Percentiles rank a stretch among this genome's conserved stretches.
Conservation (phyloP, 108 stramenopile genomes). For the Fragilaria radians region DNA sequence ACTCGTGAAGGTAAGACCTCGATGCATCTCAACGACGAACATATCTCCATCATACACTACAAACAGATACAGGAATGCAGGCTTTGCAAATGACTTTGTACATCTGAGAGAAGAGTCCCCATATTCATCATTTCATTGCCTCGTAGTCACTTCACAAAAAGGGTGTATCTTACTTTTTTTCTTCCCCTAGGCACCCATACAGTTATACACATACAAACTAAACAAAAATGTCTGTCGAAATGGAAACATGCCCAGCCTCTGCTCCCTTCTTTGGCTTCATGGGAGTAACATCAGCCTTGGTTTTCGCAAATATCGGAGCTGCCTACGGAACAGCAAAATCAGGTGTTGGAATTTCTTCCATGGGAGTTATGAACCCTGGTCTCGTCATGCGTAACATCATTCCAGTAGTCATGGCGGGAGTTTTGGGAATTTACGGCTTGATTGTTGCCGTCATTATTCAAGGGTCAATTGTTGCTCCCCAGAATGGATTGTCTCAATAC, state of each 20-base stretch:
- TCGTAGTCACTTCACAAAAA: too few relatives aligned
- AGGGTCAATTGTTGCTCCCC: conserved; percentile 73
- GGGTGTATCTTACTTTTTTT: too few relatives aligned
- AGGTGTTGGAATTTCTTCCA: conserved; percentile 96
- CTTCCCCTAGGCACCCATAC: too few relatives aligned
- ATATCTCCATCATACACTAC: too few relatives aligned
- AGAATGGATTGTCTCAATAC: conserved; percentile 76
- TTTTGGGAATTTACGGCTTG: conserved; percentile 98
- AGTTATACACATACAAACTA: too few relatives aligned
- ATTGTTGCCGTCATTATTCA: conserved; percentile 98
- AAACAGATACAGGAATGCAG: too few relatives aligned
- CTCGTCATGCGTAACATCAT: conserved; percentile 99
- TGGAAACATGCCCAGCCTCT: conserved; percentile 88
- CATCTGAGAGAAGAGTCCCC: too few relatives aligned
- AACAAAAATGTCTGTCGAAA: conserved; percentile 75
- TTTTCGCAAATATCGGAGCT: conserved; percentile 95
- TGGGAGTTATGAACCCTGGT: conserved; percentile 99
- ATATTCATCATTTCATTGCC: too few relatives aligned
- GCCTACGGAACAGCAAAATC: conserved; percentile 98
- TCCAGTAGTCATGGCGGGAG: conserved; percentile 99
- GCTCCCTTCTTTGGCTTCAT: conserved; percentile 91
- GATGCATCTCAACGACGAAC: too few relatives aligned
- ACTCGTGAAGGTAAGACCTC: too few relatives aligned
- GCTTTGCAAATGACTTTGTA: too few relatives aligned
- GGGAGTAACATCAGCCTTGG: conserved; percentile 80